Base-by-base conservation (phyloP, 2,329 filamentous ascomycete species). In the Ascochyta viciae-villosae region DNA sequence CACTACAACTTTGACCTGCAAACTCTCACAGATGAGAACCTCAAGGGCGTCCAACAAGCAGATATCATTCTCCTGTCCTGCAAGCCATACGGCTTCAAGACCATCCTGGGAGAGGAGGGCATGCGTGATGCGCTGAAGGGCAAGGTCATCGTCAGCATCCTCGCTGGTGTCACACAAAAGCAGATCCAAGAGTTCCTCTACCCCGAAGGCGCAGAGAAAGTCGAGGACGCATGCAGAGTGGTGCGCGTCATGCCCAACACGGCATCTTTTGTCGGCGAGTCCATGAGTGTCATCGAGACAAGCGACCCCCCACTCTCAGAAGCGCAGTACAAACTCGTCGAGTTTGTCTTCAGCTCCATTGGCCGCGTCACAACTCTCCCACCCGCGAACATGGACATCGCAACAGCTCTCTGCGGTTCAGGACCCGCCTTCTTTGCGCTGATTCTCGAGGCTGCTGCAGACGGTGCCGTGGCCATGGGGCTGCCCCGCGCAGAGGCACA, bases 161-260 rank as follows among this genome's bases (percentile, higher is more conserved):
- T 89, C 58, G 91, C 91, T 4, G 92, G 92, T 54, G 85, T 95
- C 22, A 87, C 88, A 2, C 85, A 86, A 15, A 76, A 84, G 44
- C 86, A 92, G 67, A 86, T 96, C 60, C 84, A 88, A 68, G 77
- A 78, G 15, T 83, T 85, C 29, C 76, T 94, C 12, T 87, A 90
- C 67, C 72, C 71, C 0, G 82, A 83, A 24, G 77, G 80, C 9
- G 76, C 82, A 19, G 58, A 60, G 9, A 67, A 66, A 35, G 79
- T 82, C 34, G 66, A 66, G n/a, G 75, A 77, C 35, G 64, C 65
- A n/a, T 89, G 85, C 75, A 81, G 84, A 38, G 82, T 95, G 40
- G 87, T 96, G 4, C 83, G 91, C 29, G 91, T 89, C 50, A 92
- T 96, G 85, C 91, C 91, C 65, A 96, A 96, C 79, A 93, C 90